phyloP scores from a whole-genome alignment of 352 stramenopile genomes.

The Phytophthora hybrid region DNA sequence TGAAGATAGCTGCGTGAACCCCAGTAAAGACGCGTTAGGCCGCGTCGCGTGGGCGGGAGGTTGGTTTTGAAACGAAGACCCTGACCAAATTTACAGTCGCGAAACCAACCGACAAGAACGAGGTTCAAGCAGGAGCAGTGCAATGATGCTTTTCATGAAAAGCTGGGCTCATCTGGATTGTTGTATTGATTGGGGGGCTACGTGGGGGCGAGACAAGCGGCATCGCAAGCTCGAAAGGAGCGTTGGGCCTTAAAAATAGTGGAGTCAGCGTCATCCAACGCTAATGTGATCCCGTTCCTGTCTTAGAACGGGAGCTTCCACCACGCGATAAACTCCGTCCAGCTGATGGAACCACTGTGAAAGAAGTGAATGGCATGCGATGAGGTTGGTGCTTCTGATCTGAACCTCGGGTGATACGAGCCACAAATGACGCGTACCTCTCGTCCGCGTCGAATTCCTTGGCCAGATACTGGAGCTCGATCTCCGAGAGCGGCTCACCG shows the following conservation, averaged over 20 bases:
- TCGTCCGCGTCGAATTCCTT: constrained; percentile 80
- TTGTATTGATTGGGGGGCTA: not conserved
- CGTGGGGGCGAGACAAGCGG: not conserved
- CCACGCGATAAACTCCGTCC: constrained; percentile 82
- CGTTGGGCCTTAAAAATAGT: constrained; percentile 39
- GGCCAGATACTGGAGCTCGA: constrained; percentile 73
- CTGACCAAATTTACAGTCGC: constrained; percentile 28
- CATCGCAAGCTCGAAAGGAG: constrained; percentile 23
- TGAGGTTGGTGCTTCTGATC: constrained; percentile 2
- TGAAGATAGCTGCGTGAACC: constrained; percentile 21
- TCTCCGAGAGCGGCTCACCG: constrained; percentile 74
- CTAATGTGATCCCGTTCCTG: constrained; percentile 14
- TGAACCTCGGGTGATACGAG: not conserved
- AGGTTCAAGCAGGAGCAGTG: constrained; percentile 11
- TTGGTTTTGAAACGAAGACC: constrained; percentile 47
- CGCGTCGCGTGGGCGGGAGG: constrained; percentile 14
- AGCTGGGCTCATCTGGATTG: constrained; percentile 9
- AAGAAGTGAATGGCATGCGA: constrained; percentile 22
- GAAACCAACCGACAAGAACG: constrained; percentile 33
- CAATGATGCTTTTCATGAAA: constrained; percentile 9
- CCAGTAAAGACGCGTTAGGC: constrained; percentile 12
- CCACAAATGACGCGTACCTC: constrained; percentile 42
- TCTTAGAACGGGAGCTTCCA: constrained; percentile 76
- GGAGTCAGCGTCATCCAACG: constrained; percentile 16
- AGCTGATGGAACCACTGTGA: constrained; percentile 70